These are phyloP conservation scores for Neofusicoccum sp. DNA, from an alignment of 2,329 filamentous ascomycete genomes.

Conservation along the genomic window DNA sequence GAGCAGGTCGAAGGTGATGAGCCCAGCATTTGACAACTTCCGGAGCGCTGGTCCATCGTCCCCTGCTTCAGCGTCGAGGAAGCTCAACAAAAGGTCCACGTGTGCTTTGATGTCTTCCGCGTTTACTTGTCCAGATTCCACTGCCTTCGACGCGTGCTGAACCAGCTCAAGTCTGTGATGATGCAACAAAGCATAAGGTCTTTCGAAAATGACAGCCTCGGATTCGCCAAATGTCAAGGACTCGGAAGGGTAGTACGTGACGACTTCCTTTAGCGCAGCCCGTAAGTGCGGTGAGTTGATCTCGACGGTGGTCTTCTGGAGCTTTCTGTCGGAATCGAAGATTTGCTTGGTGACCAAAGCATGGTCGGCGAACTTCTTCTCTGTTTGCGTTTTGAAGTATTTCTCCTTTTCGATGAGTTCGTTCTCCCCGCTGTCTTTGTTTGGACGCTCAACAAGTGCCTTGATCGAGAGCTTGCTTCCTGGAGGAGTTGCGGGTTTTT, in stretches of 20 bases:
- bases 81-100: slow-evolving; percentile 26
- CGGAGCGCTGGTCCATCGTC: slow-evolving; percentile 20
- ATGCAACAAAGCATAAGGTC: slow-evolving; percentile 50
- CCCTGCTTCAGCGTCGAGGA: slow-evolving; percentile 23
- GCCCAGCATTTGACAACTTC: slow-evolving; percentile 19
- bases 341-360: slow-evolving; percentile 26
- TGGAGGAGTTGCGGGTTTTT: neutral
- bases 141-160: slow-evolving; percentile 19
- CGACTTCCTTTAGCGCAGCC: slow-evolving; percentile 49
- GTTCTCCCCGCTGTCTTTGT: slow-evolving; percentile 10
- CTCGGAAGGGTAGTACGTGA: slow-evolving; percentile 48
- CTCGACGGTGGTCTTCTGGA: slow-evolving; percentile 25
- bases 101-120: slow-evolving; percentile 23
- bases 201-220: slow-evolving; percentile 36
- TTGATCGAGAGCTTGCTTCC: slow-evolving; percentile 18
- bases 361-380: slow-evolving; percentile 20
- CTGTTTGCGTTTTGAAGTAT: neutral
- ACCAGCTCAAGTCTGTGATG: slow-evolving; percentile 48
- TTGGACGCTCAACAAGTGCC: slow-evolving; percentile 11
- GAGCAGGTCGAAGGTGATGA: slow-evolving; percentile 22
- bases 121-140: slow-evolving; percentile 19
- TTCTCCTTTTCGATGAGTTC: slow-evolving; percentile 21
- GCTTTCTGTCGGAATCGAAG: slow-evolving; percentile 24
- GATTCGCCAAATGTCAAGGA: slow-evolving; percentile 30
- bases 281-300: slow-evolving; percentile 37